These are phyloP conservation scores for Globisporangium carolinianum DNA, from an alignment of 352 stramenopile species.

Conservation along the genomic window DNA sequence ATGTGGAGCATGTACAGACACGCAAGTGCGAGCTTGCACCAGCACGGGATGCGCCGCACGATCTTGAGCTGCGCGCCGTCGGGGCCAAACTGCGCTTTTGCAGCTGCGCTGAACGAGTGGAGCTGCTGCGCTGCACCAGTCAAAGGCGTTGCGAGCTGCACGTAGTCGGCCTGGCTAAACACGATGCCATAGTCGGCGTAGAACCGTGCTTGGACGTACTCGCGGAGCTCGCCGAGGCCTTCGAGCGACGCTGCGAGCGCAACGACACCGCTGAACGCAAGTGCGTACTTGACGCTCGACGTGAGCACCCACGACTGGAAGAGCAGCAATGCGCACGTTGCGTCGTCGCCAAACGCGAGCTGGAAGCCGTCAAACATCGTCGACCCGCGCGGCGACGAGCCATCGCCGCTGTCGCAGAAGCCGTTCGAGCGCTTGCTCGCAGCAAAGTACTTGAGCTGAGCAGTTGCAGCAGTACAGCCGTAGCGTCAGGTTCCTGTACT, in stretches of 20 bases:
- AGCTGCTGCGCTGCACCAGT: neutral
- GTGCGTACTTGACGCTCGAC: conserved; percentile 59
- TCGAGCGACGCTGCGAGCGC: conserved; percentile 64
- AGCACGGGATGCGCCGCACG: conserved; percentile 47
- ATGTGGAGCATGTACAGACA: conserved; percentile 73
- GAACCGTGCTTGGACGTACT: conserved; percentile 35
- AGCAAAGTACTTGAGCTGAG: conserved; percentile 27
- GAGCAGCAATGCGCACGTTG: conserved; percentile 62
- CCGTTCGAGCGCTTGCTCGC: conserved; percentile 20
- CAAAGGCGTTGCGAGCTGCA: conserved; percentile 34
- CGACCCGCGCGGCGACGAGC: conserved; percentile 33
- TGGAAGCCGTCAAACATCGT: conserved; percentile 86
- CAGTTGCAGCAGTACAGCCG: neutral
- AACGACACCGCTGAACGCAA: conserved; percentile 69
- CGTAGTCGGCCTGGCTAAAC: conserved; percentile 50
- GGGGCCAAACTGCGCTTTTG: conserved; percentile 16
- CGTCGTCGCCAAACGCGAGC: conserved; percentile 47
- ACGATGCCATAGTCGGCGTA: conserved; percentile 47
- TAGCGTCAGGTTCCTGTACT: neutral
- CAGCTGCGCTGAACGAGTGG: conserved; percentile 11
- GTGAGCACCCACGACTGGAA: conserved; percentile 77
- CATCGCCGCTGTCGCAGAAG: conserved; percentile 48
- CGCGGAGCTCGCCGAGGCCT: conserved; percentile 49
- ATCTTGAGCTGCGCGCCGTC: conserved; percentile 27
- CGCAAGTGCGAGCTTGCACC: conserved; percentile 59